Evolutionary conservation across 495 filamentous ascomycete genomes (phyloP), one percentile per base, ranked within the genome.

Genomic region (Astrocystis sublimbata): DNA sequence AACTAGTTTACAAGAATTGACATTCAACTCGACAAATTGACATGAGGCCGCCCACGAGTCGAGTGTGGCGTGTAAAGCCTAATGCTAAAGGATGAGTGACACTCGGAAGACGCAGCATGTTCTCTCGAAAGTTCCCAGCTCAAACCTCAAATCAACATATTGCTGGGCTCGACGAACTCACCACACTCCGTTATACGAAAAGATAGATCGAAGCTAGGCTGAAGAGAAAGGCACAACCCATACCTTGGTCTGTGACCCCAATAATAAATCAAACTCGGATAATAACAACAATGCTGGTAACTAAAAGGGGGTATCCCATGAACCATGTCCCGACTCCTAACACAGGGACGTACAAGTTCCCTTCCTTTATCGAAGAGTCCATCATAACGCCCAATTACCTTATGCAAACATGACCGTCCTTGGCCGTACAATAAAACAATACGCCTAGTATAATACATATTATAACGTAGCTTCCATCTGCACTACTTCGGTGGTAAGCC

Each of bases 291-390:
- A 35, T 30, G 40, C 31, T 40, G 30, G 47, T 5, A 55, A 45
- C 46, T 36, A 43, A 40, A 49, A n/a, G n/a, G n/a, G 60, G 60
- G 60, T 62, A 62, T 62, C 51, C 36, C 51, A 56, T 35, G 1
- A 28, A 56, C 41, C 38, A 36, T 31, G 35, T 42, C 17, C 12
- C 28, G n/a, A 36, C 36, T 42, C 17, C 12, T 28, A 23, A 36
- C 36, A 41, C 41, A 21, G 46, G 38, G 31, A 49, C 30, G 31
- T 15, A 62, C 21, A 38, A 47, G 51, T 46, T 13, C 56, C 23
- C 41, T 54, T 46, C n/a, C n/a, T 31, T 30, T 12, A n/a, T 21
- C 35, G 13, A n/a, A 19, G n/a, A 47, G 9, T 33, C 33, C 23
- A 49, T 5, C 12, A 47, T 35, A 56, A 62, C 60, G 51, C 60